These are phyloP conservation scores for Phytophthora niederhauseri DNA, from an alignment of 352 stramenopile genomes.

Conservation along the genomic window DNA sequence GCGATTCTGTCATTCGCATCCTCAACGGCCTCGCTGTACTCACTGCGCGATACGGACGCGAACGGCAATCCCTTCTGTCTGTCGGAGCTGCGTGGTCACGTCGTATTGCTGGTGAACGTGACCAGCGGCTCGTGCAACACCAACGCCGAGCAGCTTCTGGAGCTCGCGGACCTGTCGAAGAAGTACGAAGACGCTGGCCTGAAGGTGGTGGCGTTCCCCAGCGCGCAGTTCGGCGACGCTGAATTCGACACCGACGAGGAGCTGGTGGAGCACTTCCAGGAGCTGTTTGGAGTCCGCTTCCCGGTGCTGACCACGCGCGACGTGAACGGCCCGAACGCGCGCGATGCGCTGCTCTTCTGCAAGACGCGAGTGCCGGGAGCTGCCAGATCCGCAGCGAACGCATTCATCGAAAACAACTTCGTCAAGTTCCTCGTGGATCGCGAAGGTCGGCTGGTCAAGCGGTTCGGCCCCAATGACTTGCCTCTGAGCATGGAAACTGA, in stretches of 20 bases:
- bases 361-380: constrained; percentile 68
- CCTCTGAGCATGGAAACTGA: constrained; percentile 38
- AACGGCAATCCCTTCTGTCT: constrained; percentile 65
- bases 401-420: constrained; percentile 91
- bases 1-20: constrained; percentile 36
- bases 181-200: constrained; percentile 65
- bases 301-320: constrained; percentile 73
- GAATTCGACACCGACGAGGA: constrained; percentile 56
- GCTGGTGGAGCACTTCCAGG: constrained; percentile 21
- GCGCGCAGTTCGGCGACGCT: constrained; percentile 86
- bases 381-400: constrained; percentile 33
- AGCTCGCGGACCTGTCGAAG: constrained; percentile 66
- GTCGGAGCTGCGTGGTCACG: constrained; percentile 59
- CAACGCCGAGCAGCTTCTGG: constrained; percentile 71
- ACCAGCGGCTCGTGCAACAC: constrained; percentile 31
- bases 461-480: constrained; percentile 41
- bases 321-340: constrained; percentile 86
- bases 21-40: constrained; percentile 71
- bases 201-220: constrained; percentile 82
- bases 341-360: constrained; percentile 82
- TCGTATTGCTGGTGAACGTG: constrained; percentile 78
- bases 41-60: constrained; percentile 68
- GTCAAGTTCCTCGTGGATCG: constrained; percentile 91
- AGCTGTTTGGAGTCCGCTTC: constrained; percentile 43
- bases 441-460: constrained; percentile 73